Evolutionary conservation across 768 basidiomycete species (phyloP), one percentile per base, ranked within the genome.

Genomic region (Russula lepida): DNA sequence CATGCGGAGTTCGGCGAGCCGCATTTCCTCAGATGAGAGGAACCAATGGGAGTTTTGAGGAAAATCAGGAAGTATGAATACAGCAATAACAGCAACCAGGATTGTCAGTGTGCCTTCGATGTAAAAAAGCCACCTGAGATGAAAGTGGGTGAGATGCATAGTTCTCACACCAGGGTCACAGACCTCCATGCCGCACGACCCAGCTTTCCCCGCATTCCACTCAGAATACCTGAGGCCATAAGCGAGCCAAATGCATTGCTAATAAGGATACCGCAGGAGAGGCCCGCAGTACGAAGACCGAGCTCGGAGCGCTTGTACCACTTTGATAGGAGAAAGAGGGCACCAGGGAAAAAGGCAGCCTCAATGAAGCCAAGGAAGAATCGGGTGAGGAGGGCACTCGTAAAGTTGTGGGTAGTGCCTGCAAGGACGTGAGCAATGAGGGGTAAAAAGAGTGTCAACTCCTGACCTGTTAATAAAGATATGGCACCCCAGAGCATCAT

Each of bases 241-340:
- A 92, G 74, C 2, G 88, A 79, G 4, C 90, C 89, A 69, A 92
- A 90, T 0, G 89, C 90, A 75, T 92, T 93, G 57, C 83, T 84
- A 55, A 91, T 83, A 30, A 92, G 75, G 67, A 79, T 83, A 21
- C 90, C 89, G 62, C 87, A 88, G 43, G 80, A 81, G 32, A 91
- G 76, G 50, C 86, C 69, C 6, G 88, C 85, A 13, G 81, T 86
- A 55, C 88, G 77, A 54, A 83, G 74, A 43, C 86, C 89, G 43
- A 92, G 75, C 68, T 92, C 89, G 33, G 75, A 77, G 47, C 81
- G 80, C 59, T 77, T 88, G 75, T 91, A 91, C 89, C 88, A 84
- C 68, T 81, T 83, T 0, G 83, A 84, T 27, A 85, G 73, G 2
- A 84, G 72, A 68, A 82, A 83, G 52, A 88, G 72, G 21, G 84